Evolutionary conservation across 1,139 yeast genomes (phyloP), one percentile per base, ranked within the genome.

Genomic region (Pichia sp.): DNA sequence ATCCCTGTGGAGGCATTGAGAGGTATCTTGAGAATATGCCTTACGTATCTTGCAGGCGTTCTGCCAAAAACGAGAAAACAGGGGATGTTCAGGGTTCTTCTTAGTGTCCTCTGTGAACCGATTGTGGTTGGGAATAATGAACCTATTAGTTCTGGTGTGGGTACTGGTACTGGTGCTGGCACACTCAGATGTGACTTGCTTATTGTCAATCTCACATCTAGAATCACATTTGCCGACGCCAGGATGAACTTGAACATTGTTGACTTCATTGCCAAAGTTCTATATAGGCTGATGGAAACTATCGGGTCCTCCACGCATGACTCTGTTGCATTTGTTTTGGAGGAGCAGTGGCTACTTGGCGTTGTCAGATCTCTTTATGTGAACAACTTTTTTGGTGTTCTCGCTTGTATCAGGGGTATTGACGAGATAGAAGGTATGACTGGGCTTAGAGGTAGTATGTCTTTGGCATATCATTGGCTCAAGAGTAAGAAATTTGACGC

Each of bases 21-120:
- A 50, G 69, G 76, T 4, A 64, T 72, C 22, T 51, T 72, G 39
- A 66, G 70, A 44, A 66, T 72, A 26, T 59, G 66, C 15, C 63
- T 64, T 12, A 60, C 67, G 22, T 60, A 65, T 38, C 60, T 71
- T 14, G 63, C 71, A 4, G 77, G 77, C 6, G 53, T 64, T 3
- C 56, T 71, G 20, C 67, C 70, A 44, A 60, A 56, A 23, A 52
- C 60, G 5, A 58, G 60, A 37, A 26, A 46, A 7, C 24, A 56
- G 57, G 48, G 72, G 64, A 17, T 68, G 32, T 69, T 59, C 44
- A 67, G 63, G 37, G 56, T 69, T n/a, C 54, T 72, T 32, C 59
- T 69, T 29, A 15, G 17, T 12, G 39, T 41, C 9, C 21, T 44
- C 15, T 36, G 41, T 24, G 42, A 34, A 20, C 33, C 30, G 6